Conservation (phyloP, 306 rosid genomes). For the Fagus crenata region DNA sequence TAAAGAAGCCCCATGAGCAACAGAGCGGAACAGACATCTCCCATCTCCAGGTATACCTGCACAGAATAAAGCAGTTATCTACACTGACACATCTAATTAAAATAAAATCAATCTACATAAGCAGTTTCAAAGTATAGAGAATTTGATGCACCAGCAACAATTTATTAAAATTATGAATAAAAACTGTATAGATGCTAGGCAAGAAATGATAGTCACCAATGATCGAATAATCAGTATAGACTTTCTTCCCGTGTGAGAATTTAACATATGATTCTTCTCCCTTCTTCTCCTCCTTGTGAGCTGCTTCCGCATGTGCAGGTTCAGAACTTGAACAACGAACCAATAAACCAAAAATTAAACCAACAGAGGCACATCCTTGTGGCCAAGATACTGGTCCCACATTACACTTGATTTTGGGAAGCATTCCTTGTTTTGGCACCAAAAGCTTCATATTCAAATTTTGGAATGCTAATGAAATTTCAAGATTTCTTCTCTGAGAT, state of each 20-base stretch:
- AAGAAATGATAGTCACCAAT: conserved; percentile 60
- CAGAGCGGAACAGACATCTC: conserved; percentile 88
- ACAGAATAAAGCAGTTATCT: conserved; percentile 26
- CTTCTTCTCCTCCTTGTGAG: conserved; percentile 37
- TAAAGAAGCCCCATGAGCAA: conserved; percentile 82
- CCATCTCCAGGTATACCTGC: conserved; percentile 99
- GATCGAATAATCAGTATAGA: conserved; percentile 75
- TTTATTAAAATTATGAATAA: not conserved
- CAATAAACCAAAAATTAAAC: conserved; percentile 65
- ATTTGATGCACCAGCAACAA: conserved; percentile 3
- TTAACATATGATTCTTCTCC: conserved; percentile 46
- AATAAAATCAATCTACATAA: not conserved
- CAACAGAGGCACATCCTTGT: conserved; percentile 56
- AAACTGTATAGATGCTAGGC: not conserved
- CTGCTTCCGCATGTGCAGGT: conserved; percentile 56
- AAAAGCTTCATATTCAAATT: conserved; percentile 55
- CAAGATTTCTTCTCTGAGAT: conserved; percentile 35
- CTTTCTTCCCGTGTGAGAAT: conserved; percentile 69
- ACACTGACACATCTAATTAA: conserved; percentile 13
- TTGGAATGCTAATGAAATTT: conserved; percentile 55
- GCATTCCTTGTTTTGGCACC: conserved; percentile 50
- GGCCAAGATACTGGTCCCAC: conserved; percentile 54
- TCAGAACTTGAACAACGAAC: conserved; percentile 62
- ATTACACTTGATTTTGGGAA: conserved; percentile 53
- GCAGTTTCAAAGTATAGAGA: not conserved